phyloP scores from a whole-genome alignment of 768 basidiomycete species.

The Austroboletus eburneus region DNA sequence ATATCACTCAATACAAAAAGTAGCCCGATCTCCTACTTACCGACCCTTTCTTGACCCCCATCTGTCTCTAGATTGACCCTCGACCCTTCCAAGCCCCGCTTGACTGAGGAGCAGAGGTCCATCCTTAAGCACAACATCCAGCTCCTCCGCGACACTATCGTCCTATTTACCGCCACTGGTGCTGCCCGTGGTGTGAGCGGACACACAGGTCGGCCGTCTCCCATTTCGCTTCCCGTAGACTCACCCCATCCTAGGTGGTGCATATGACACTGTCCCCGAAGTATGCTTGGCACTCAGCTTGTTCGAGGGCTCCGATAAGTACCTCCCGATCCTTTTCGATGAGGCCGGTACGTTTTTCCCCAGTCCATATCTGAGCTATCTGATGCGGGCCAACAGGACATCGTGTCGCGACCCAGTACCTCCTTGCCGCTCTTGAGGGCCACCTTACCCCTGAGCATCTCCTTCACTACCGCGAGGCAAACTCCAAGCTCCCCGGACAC shows the following conservation, averaged over 20 bases:
- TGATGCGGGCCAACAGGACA: slow-evolving; percentile 50
- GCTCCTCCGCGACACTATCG: slow-evolving; percentile 78
- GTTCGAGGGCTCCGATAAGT: slow-evolving; percentile 60
- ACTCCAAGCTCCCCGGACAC: slow-evolving; percentile 85
- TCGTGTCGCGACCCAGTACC: slow-evolving; percentile 87
- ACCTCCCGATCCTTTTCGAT: slow-evolving; percentile 69
- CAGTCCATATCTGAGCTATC: background rate
- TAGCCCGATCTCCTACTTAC: slow-evolving; percentile 26
- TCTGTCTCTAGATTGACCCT: slow-evolving; percentile 54
- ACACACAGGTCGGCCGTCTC: slow-evolving; percentile 56
- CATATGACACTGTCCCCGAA: slow-evolving; percentile 79
- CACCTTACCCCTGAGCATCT: slow-evolving; percentile 69
- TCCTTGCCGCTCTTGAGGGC: slow-evolving; percentile 75
- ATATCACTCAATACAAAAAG: slow-evolving; percentile 75
- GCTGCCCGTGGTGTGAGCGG: slow-evolving; percentile 84
- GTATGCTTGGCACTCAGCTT: slow-evolving; percentile 74
- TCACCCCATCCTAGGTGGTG: slow-evolving; percentile 42
- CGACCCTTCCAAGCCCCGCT: slow-evolving; percentile 61
- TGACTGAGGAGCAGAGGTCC: slow-evolving; percentile 59
- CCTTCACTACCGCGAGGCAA: slow-evolving; percentile 79
- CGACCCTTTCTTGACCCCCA: slow-evolving; percentile 3
- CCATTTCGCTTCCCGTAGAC: background rate
- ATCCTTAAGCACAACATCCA: slow-evolving; percentile 67
- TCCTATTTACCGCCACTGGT: slow-evolving; percentile 82
- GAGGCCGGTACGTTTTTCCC: slow-evolving; percentile 61